Conservation (phyloP, 441 rosid species). For the Brassica hybrid region DNA sequence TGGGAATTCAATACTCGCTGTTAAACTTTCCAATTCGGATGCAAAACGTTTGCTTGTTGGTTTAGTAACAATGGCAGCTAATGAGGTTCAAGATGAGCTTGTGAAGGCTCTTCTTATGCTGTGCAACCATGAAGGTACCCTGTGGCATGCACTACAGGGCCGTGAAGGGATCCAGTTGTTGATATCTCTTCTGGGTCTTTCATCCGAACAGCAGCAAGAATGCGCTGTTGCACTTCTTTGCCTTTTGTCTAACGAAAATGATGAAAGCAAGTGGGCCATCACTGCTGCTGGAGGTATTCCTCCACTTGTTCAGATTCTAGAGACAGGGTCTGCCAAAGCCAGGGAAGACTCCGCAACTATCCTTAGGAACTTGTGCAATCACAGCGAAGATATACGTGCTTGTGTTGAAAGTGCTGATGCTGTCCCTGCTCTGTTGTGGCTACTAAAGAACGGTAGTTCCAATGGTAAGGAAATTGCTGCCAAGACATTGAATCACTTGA, state of each 20-base stretch:
- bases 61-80: constrained; percentile 95
- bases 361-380: constrained; percentile 97
- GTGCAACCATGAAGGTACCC: constrained; percentile 85
- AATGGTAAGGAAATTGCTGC: constrained; percentile 99
- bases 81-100: constrained; percentile 98
- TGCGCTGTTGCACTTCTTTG: constrained; percentile 98
- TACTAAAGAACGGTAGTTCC: constrained; percentile 93
- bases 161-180: constrained; percentile 98
- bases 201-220: constrained; percentile 99
- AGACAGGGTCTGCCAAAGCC: constrained; percentile 98
- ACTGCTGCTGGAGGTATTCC: constrained; percentile 99
- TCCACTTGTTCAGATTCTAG: constrained; percentile 98
- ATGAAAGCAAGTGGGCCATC: constrained; percentile 99
- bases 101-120: constrained; percentile 85
- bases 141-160: constrained; percentile 98
- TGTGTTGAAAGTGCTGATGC: constrained; percentile 99
- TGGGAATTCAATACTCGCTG: constrained; percentile 80
- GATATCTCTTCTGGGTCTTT: constrained; percentile 99
- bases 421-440: constrained; percentile 99
- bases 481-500: constrained; percentile 94
- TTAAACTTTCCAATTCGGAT: constrained; percentile 81
- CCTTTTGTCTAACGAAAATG: constrained; percentile 94
- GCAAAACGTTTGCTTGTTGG: constrained; percentile 99
- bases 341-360: constrained; percentile 99
- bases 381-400: constrained; percentile 99